A percentile compares a stretch with the other conserved stretches of the same genome.
These are phyloP conservation scores for Hypericum perforatum DNA, from an alignment of 345 rosid genomes.

Conservation along the genomic window DNA sequence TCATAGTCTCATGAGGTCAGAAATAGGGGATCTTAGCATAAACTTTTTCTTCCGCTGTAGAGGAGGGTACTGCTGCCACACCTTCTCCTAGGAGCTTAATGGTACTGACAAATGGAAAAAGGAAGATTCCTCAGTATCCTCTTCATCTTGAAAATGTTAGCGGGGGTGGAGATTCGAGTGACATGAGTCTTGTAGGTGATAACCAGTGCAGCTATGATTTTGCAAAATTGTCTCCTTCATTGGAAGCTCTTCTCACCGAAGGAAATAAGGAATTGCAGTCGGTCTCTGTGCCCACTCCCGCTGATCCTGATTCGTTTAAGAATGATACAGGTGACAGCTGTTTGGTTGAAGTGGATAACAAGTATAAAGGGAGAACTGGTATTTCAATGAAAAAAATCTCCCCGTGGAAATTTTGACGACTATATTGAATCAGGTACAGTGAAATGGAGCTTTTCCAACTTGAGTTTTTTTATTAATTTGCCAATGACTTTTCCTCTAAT, in stretches of 20 bases:
- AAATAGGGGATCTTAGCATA: conserved; percentile 41
- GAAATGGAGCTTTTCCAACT: conserved; percentile 16
- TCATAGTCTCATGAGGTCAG: conserved; percentile 65
- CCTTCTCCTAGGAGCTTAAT: conserved; percentile 49
- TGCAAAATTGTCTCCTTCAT: conserved; percentile 52
- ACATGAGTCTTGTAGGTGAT: conserved; percentile 83
- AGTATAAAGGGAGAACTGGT: conserved; percentile 15
- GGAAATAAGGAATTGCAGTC: conserved; percentile 28
- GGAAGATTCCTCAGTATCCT: conserved; percentile 25
- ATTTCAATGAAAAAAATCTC: conserved; percentile 19
- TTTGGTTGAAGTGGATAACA: conserved; percentile 10
- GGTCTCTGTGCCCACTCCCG: conserved; percentile 18
- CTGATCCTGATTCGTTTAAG: conserved; percentile 10
- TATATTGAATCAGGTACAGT: conserved; percentile 18
- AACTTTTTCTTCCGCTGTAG: conserved; percentile 20
- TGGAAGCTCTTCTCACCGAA: conserved; percentile 63
- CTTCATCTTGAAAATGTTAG: conserved; percentile 28
- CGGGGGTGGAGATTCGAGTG: conserved; percentile 68
- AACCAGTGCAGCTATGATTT: conserved; percentile 45
- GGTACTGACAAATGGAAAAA: conserved; percentile 50
- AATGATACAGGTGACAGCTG: conserved; percentile 10
- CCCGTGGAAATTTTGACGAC: conserved; percentile 17
- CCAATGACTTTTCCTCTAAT: conserved; percentile 6
- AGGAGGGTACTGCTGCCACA: conserved; percentile 35
- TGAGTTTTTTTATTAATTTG: conserved; percentile 11